Percentiles rank a stretch among this genome's conserved stretches.
phyloP scores from a whole-genome alignment of 495 filamentous ascomycete species.

The Aspergillus affinis region DNA sequence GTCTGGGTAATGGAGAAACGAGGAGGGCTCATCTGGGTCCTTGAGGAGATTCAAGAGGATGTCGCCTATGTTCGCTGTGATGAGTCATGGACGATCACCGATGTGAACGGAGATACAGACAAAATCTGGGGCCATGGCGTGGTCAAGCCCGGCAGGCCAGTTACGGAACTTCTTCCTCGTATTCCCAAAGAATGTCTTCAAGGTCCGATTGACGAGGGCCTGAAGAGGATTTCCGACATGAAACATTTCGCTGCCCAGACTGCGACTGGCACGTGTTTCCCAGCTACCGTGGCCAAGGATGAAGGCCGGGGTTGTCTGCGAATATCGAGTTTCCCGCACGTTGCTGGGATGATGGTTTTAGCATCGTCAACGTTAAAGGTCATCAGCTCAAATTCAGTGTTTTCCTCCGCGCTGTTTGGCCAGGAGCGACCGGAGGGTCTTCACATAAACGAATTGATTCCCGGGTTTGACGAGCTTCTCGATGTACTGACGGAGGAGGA shows the following conservation, averaged over 20 bases:
- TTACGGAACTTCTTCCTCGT: constrained; percentile 74
- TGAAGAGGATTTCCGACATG: constrained; percentile 63
- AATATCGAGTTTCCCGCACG: constrained; percentile 92
- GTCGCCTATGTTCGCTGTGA: constrained; percentile 72
- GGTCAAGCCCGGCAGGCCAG: constrained; percentile 62
- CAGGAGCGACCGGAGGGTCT: constrained; percentile 78
- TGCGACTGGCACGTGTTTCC: constrained; percentile 70
- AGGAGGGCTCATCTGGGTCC: constrained; percentile 91
- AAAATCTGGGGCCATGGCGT: constrained; percentile 79
- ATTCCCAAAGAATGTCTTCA: constrained; percentile 73
- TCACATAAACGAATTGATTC: constrained; percentile 76
- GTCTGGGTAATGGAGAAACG: constrained; percentile 98
- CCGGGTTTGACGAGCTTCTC: constrained; percentile 81
- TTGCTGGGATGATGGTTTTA: constrained; percentile 93
- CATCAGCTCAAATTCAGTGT: constrained; percentile 90
- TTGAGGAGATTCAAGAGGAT: constrained; percentile 97
- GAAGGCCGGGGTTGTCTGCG: constrained; percentile 65
- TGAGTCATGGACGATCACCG: constrained; percentile 66
- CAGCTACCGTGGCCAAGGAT: constrained; percentile 70
- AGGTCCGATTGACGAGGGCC: constrained; percentile 61
- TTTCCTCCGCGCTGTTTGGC: constrained; percentile 88
- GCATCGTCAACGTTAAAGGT: constrained; percentile 73
- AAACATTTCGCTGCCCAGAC: constrained; percentile 83
- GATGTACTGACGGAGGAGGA: constrained; percentile 83
- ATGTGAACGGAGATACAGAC: constrained; percentile 64